Evolutionary conservation across 2,329 filamentous ascomycete genomes (phyloP).

Genomic region (Colletotrichum somersetense): DNA sequence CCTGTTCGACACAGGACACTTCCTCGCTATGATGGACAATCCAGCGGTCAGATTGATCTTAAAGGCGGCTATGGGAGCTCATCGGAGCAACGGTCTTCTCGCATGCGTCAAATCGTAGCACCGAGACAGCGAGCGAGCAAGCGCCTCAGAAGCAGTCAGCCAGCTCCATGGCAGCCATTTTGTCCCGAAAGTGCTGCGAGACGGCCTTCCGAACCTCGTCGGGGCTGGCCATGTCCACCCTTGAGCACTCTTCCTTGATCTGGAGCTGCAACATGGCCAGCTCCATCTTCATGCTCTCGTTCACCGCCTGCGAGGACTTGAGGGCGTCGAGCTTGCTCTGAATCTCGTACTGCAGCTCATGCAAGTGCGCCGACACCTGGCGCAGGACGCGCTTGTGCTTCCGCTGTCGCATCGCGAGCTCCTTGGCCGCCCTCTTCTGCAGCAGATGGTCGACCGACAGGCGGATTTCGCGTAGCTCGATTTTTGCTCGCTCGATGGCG

Average conservation of each 20-base stretch:
- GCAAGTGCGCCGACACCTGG: conserved; percentile 47
- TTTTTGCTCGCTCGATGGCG: conserved; percentile 20
- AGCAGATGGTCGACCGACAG: conserved; percentile 42
- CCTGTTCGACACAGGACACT: neutral
- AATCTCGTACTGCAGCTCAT: conserved; percentile 42
- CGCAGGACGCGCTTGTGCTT: conserved; percentile 45
- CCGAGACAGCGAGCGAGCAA: too few species aligned
- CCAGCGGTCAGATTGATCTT: neutral
- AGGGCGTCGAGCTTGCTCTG: conserved; percentile 42
- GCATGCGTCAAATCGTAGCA: neutral
- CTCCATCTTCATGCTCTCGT: conserved; percentile 37
- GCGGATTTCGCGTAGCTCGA: conserved; percentile 38
- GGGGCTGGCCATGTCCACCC: conserved; percentile 35
- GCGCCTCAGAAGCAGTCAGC: conserved; percentile 24
- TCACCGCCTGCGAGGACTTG: conserved; percentile 18
- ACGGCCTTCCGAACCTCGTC: conserved; percentile 39
- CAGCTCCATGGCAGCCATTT: conserved; percentile 29
- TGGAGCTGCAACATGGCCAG: conserved; percentile 25
- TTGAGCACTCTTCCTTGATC: conserved; percentile 32
- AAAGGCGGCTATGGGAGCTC: too few species aligned
- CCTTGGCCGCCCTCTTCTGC: conserved; percentile 25
- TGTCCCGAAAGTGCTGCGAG: conserved; percentile 37
- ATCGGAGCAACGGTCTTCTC: neutral
- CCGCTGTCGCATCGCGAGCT: conserved; percentile 40
- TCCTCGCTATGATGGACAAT: neutral